Conservation (phyloP, 192 early-diverging fungal genomes). For the Umbelopsis ramanniana region DNA sequence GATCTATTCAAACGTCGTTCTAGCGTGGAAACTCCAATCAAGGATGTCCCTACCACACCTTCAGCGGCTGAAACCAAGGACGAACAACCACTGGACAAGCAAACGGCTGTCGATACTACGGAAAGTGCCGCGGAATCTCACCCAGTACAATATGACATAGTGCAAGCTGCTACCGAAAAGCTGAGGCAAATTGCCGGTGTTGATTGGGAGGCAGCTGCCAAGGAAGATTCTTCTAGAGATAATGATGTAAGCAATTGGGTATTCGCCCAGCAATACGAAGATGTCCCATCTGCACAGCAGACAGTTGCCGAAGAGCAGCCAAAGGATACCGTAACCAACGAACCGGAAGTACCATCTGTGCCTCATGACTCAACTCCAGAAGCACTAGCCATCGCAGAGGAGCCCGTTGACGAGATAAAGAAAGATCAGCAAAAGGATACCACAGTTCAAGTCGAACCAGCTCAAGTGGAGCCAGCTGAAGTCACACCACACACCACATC, state of each 20-base stretch:
- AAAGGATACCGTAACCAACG: neutral
- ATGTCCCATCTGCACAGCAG: neutral
- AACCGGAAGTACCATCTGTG: neutral
- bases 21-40: neutral
- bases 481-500: too few relatives aligned
- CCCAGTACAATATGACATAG: conserved; percentile 7
- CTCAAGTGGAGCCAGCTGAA: too few relatives aligned
- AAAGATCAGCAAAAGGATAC: too few relatives aligned
- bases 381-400: neutral
- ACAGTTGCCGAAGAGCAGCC: neutral
- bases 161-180: conserved; percentile 13
- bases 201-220: conserved; percentile 17
- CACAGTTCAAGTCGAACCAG: too few relatives aligned
- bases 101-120: neutral
- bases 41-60: neutral
- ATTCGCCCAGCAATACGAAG: neutral
- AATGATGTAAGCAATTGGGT: conserved; percentile 1
- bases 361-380: neutral
- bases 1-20: neutral
- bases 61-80: neutral
- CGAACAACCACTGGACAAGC: neutral
- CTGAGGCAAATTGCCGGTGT: conserved; percentile 9
- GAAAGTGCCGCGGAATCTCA: neutral
- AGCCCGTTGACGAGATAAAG: neutral
- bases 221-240: neutral